Conservation (phyloP, 495 filamentous ascomycete genomes). For the Hypoxylon rickii region DNA sequence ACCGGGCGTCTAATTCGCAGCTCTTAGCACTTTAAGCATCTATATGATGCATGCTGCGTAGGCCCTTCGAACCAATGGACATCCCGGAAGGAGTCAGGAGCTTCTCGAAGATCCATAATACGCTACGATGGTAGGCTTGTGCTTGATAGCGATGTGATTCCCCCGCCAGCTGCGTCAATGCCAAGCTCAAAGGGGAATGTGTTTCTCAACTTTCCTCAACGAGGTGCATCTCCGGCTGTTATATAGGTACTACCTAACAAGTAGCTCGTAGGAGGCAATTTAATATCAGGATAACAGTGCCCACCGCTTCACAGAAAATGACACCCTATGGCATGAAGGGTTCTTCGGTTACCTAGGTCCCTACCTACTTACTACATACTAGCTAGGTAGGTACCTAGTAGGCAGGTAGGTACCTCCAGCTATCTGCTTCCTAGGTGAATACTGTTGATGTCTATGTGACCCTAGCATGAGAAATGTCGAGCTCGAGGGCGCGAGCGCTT, state of each 20-base stretch:
- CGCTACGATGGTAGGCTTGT: background rate
- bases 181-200: constrained; percentile 34
- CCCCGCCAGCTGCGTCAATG: constrained; percentile 7
- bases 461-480: background rate
- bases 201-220: constrained; percentile 27
- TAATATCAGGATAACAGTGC: constrained; percentile 17
- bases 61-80: constrained; percentile 9
- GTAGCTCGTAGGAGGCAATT: too few species aligned
- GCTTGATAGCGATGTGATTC: constrained; percentile 13
- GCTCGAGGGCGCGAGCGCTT: background rate
- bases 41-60: constrained; percentile 6
- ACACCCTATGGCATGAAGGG: constrained; percentile 14
- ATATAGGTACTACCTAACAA: constrained; percentile 3
- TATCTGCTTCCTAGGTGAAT: too few species aligned
- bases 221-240: constrained; percentile 23
- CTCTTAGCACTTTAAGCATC: constrained; percentile 1
- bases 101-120: background rate
- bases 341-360: too few species aligned
- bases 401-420: too few species aligned
- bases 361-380: too few species aligned
- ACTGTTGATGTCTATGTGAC: constrained; percentile 3
- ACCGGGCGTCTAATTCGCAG: constrained; percentile 15
- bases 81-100: background rate
- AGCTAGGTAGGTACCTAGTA: too few species aligned
- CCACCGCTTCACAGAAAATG: constrained; percentile 26